A percentile compares a stretch with the other conserved stretches of the same genome.
Conservation (phyloP, 257 asterid genomes). For the Anisodus tanguticus region DNA sequence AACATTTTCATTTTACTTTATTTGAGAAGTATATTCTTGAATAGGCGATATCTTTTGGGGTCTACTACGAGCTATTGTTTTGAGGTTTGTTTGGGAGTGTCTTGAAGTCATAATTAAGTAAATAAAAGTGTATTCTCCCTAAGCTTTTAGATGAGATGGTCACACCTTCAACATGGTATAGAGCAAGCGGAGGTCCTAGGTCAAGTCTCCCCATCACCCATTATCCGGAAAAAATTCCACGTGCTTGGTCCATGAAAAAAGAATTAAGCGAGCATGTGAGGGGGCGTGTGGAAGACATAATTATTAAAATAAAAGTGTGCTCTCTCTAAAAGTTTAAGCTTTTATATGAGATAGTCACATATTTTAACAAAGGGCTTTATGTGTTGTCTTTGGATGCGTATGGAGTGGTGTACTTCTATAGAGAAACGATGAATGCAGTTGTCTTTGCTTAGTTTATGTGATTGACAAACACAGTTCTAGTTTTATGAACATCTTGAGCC, state of each 20-base stretch:
- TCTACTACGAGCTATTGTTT: background rate
- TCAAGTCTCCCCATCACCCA: background rate
- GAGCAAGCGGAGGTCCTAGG: background rate
- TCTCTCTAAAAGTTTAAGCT: background rate
- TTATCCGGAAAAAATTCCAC: background rate
- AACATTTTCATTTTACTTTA: conserved; percentile 2
- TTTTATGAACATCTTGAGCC: conserved; percentile 14
- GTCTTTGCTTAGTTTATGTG: background rate
- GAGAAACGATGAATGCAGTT: background rate
- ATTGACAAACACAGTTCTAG: background rate
- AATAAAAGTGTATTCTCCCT: background rate
- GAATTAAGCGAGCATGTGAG: background rate
- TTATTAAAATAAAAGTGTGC: too few relatives aligned
- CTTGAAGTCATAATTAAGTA: background rate
- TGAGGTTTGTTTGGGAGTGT: background rate
- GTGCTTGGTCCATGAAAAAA: background rate
- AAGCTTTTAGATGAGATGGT: background rate
- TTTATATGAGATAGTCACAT: conserved; percentile 21
- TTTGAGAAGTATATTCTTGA: background rate
- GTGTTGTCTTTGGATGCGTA: background rate
- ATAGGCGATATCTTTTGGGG: background rate
- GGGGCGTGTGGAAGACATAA: background rate
- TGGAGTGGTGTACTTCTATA: background rate
- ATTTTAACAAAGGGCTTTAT: background rate
- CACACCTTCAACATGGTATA: background rate